Conservation (phyloP, 2,329 filamentous ascomycete species). For the Lachnellula subtilissima region DNA sequence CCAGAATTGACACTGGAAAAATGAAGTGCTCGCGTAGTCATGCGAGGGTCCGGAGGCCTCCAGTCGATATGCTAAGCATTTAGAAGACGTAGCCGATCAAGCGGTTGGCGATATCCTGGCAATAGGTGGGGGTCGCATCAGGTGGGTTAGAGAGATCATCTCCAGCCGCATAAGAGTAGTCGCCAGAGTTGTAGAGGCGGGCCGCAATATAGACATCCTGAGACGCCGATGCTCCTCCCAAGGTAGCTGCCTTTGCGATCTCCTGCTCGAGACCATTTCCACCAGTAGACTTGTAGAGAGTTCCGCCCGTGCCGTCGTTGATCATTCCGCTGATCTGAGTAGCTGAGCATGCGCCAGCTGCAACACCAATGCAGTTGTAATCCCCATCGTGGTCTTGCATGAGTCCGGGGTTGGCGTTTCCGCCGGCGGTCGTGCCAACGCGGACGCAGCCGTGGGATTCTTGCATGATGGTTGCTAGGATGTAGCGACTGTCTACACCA, state of each 20-base stretch:
- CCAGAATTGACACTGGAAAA: not conserved
- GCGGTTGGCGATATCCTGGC: constrained; percentile 3
- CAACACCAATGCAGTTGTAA: not conserved
- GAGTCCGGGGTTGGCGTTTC: constrained; percentile 15
- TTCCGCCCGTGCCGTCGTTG: constrained; percentile 1
- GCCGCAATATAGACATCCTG: constrained; percentile 2
- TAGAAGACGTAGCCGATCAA: constrained; percentile 3
- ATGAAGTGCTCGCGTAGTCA: not conserved
- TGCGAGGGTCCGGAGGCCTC: not conserved
- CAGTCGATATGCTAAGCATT: not conserved
- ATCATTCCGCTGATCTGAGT: constrained; percentile 5
- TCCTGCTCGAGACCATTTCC: not conserved
- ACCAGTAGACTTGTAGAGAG: not conserved
- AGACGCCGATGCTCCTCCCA: not conserved
- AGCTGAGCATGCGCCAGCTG: not conserved
- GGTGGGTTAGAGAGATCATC: not conserved
- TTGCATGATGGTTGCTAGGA: constrained; percentile 31
- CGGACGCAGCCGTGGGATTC: constrained; percentile 28
- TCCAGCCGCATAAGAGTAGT: not conserved
- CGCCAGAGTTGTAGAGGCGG: constrained; percentile 5
- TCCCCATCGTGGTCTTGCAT: constrained; percentile 19
- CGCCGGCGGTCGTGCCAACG: constrained; percentile 8
- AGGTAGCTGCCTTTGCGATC: not conserved
- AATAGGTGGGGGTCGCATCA: constrained; percentile 2
- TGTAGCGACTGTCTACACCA: constrained; percentile 27